A percentile compares a stretch with the other conserved stretches of the same genome.
Evolutionary conservation across 495 filamentous ascomycete genomes (phyloP).

Genomic region (Glutinoglossum americanum): DNA sequence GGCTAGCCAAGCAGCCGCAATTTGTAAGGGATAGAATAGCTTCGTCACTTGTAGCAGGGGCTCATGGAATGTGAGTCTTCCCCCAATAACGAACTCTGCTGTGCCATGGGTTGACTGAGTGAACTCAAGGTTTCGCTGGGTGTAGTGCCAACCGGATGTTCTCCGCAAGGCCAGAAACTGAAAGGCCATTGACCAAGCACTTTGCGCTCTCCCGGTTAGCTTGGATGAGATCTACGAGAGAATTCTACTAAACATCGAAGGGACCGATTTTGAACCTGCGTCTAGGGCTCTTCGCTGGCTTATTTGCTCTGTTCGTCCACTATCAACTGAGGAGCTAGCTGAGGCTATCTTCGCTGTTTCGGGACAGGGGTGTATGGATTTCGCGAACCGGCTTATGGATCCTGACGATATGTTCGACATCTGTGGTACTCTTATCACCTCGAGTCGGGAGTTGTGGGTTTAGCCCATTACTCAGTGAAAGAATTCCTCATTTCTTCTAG

Average conservation of each 20-base stretch:
- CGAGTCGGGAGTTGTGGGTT: not conserved
- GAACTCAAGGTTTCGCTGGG: not conserved
- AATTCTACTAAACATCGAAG: not conserved
- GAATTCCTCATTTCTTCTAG: not conserved
- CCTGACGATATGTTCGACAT: not conserved
- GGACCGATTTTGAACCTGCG: not conserved
- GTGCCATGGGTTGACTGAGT: not conserved
- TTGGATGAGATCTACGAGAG: not conserved
- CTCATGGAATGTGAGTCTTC: not conserved
- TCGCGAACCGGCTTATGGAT: not conserved
- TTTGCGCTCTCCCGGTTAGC: not conserved
- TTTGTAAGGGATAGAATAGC: not conserved
- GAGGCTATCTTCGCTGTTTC: not conserved
- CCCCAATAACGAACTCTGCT: not conserved
- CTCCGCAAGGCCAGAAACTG: not conserved
- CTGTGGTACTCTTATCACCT: not conserved
- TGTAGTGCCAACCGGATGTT: not conserved
- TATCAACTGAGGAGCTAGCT: not conserved
- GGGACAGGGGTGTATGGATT: not conserved
- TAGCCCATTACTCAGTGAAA: not conserved
- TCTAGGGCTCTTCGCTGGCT: not conserved
- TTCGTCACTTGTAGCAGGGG: not conserved
- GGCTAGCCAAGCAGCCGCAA: not conserved
- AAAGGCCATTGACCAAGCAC: not conserved
- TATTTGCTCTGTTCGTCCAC: not conserved